Evolutionary conservation across 1,139 yeast genomes (phyloP), one percentile per base, ranked within the genome.

Genomic region (Kodamaea derodonti): DNA sequence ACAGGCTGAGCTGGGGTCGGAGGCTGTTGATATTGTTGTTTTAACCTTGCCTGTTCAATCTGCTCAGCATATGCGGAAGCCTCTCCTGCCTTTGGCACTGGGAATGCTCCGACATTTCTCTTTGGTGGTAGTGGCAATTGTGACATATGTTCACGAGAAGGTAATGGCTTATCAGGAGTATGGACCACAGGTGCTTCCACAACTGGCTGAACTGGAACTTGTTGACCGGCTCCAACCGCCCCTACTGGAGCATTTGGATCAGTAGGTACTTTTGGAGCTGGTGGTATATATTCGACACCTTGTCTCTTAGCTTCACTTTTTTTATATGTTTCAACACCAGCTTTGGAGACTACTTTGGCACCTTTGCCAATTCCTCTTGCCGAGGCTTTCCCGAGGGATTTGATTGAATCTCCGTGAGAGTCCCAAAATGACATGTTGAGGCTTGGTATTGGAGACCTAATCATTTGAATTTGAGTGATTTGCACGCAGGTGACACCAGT

Each of bases 61-160:
- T 31, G 41, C 3, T 23, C 32, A 2, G 36, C 34, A 10, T 35
- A 33, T 22, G 34, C 33, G 9, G 47, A 32, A 16, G 38, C 31
- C 8, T 33, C 37, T 11, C 37, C 38, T 7, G 30, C 17, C 41
- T 33, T 37, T 14, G 43, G 40, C 7, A 39, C 41, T 3, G 15
- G 45, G 28, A 32, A 31, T 2, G 59, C 40, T 0, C 50, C 53
- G 1, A 61, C 69, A 30, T 45, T 56, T 54, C 63, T 62, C 45
- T 47, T 54, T 1, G 83, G 84, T 1, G 83, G 84, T 1, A 80
- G 70, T 10, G 82, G 80, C 38, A 76, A 66, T 10, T 56, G 38
- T 4, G 50, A 45, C 7, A 77, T 70, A 42, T 71, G 70, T 23
- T 52, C 54, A 29, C 65, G 47, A 37, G 30, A 61, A 30, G 12